Base-by-base conservation (phyloP, 345 rosid species). In the Rhizophora apiculata region DNA sequence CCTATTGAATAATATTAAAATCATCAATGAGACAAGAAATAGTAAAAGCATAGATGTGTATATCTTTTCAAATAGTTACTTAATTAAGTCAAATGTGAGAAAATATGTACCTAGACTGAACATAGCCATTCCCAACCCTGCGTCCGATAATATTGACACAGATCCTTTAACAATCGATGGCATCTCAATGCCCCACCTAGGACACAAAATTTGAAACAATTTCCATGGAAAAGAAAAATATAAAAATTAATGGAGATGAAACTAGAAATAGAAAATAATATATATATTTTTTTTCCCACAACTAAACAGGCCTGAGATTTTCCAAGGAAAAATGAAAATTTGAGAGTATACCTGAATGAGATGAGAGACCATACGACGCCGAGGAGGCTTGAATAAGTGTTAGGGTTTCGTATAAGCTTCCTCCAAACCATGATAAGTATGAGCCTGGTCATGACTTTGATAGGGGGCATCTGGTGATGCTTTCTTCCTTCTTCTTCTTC, bases 121-220 rank as follows among this genome's bases (percentile, higher is more conserved):
- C 93, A 90, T 88, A 51, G 96, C 96, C 96, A 90, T 90, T 63
- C 96, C 96, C 8, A 90, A 84, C 66, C 96, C 96, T 0, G 96
- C 88, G 68, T 86, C 88, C 11, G 96, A 90, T 57, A 90, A 70
- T 74, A 90, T 85, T 8, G 91, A 75, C 58, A 90, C 86, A 27
- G 96, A 90, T 46, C 93, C 96, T 20, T 79, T 73, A 53, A 88
- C 78, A 24, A 90, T 85, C 11, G 84, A 70, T 26, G 96, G 96
- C 93, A 90, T 88, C 73, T 85, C 76, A 63, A 90, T 85, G 80
- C 85, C 72, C 89, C 89, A 90, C 82, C 93, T 86, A 75, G 30
- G 16, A 56, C 49, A 13, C 36, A 26, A 30, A 27, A 27, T 15
- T 60, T 31, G 32, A 60, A 29, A 27, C 49, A 43, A 43, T 43